A percentile compares a stretch with the other conserved stretches of the same genome.
These are phyloP conservation scores for Daldinia bambusicola DNA, from an alignment of 495 filamentous ascomycete genomes.

Conservation along the genomic window DNA sequence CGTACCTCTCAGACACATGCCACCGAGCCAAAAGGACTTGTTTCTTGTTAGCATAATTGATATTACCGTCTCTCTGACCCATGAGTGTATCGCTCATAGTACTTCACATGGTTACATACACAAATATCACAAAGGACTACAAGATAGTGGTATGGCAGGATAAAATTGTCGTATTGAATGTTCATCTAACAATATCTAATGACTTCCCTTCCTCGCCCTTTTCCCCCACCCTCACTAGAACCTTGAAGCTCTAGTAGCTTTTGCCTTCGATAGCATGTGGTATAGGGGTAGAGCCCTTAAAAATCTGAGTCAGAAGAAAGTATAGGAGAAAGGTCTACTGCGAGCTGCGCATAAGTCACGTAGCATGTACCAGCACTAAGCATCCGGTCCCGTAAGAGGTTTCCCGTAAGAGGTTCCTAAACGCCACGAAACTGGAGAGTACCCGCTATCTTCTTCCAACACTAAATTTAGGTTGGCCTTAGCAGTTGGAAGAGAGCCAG, in stretches of 20 bases:
- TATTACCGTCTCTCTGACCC: too few relatives aligned
- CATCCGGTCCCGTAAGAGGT: neutral
- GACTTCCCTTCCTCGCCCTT: too few relatives aligned
- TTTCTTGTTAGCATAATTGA: too few relatives aligned
- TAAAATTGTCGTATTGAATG: neutral
- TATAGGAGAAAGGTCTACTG: neutral
- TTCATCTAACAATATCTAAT: neutral
- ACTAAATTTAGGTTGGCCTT: conserved; percentile 28
- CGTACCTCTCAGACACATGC: too few relatives aligned
- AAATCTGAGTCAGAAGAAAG: neutral
- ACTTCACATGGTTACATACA: too few relatives aligned
- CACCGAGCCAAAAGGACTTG: too few relatives aligned
- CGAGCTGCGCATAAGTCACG: neutral
- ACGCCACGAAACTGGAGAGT: conserved; percentile 1
- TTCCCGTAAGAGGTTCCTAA: neutral
- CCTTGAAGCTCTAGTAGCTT: neutral
- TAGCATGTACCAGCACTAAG: neutral
- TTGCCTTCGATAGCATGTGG: neutral
- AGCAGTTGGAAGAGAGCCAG: conserved; percentile 52
- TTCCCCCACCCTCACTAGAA: too few relatives aligned
- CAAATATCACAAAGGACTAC: too few relatives aligned
- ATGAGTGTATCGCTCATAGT: too few relatives aligned
- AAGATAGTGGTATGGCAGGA: too few relatives aligned
- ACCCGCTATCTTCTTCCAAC: neutral
- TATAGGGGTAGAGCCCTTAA: neutral